A percentile compares a stretch with the other conserved stretches of the same genome.
These are phyloP conservation scores for Xylariales sp. DNA, from an alignment of 2,329 filamentous ascomycete genomes.

Conservation along the genomic window DNA sequence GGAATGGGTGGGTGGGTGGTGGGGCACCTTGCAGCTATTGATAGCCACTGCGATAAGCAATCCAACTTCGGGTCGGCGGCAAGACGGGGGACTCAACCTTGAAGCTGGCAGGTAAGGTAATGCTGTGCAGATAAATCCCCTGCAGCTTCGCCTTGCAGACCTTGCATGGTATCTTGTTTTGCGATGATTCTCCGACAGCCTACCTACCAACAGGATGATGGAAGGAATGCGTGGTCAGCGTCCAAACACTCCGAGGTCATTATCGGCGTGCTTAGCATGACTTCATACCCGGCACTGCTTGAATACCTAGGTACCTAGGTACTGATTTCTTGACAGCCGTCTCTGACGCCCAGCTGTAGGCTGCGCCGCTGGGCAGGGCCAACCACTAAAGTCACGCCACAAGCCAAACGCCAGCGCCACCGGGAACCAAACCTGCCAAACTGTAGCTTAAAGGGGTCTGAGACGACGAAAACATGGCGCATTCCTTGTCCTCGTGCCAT, in stretches of 20 bases:
- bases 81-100: background rate
- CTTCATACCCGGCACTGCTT: too few relatives aligned
- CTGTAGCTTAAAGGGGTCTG: background rate
- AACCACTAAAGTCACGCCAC: background rate
- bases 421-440: too few relatives aligned
- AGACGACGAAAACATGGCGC: background rate
- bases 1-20: background rate
- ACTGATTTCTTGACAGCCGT: too few relatives aligned
- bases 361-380: too few relatives aligned
- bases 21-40: background rate
- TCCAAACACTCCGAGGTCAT: too few relatives aligned
- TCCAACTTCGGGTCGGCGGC: background rate
- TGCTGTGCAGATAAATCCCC: slow-evolving; percentile 1
- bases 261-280: too few relatives aligned
- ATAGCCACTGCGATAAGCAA: slow-evolving; percentile 1
- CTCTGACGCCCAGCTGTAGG: too few relatives aligned
- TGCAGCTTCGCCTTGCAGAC: background rate
- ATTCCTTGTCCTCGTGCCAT: background rate
- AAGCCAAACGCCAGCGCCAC: too few relatives aligned
- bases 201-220: background rate
- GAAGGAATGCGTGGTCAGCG: background rate
- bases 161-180: background rate
- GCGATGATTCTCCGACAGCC: too few relatives aligned
- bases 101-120: background rate
- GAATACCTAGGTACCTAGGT: too few relatives aligned